These are phyloP conservation scores for Amaranthus palmeri DNA, from an alignment of 148 eudicot species.

Conservation along the genomic window DNA sequence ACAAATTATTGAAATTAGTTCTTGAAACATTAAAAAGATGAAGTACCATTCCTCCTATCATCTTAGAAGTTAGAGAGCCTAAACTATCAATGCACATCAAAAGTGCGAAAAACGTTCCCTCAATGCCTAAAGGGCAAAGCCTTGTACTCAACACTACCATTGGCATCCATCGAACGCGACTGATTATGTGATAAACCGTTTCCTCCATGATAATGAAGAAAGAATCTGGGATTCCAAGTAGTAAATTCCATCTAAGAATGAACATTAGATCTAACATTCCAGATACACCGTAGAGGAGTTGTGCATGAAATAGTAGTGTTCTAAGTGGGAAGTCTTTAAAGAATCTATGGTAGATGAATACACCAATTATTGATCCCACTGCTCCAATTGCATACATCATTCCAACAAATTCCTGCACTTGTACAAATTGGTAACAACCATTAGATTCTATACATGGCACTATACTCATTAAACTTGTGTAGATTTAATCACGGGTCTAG, in stretches of 20 bases:
- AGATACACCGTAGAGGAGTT: constrained; percentile 39
- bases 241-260: constrained; percentile 52
- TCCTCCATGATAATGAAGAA: constrained; percentile 53
- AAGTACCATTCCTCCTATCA: constrained; percentile 52
- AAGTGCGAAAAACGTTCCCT: constrained; percentile 62
- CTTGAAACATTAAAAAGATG: constrained; percentile 52
- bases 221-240: constrained; percentile 50
- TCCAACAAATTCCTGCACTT: constrained; percentile 55
- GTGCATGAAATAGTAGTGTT: constrained; percentile 44
- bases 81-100: constrained; percentile 66
- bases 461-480: too few relatives aligned
- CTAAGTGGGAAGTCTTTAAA: constrained; percentile 46
- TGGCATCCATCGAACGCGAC: constrained; percentile 53
- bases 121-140: constrained; percentile 60
- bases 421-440: too few relatives aligned
- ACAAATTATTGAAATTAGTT: constrained; percentile 48
- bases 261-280: constrained; percentile 63
- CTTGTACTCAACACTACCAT: constrained; percentile 54
- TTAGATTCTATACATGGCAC: neutral
- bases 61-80: constrained; percentile 45
- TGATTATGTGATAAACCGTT: constrained; percentile 33
- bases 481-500: too few relatives aligned
- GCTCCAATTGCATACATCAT: constrained; percentile 58
- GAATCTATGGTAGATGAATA: constrained; percentile 46
- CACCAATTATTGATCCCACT: constrained; percentile 51